Percentiles rank a stretch among this genome's conserved stretches.
Evolutionary conservation across 2,329 filamentous ascomycete species (phyloP).

Genomic region (Diaporthe destruens): DNA sequence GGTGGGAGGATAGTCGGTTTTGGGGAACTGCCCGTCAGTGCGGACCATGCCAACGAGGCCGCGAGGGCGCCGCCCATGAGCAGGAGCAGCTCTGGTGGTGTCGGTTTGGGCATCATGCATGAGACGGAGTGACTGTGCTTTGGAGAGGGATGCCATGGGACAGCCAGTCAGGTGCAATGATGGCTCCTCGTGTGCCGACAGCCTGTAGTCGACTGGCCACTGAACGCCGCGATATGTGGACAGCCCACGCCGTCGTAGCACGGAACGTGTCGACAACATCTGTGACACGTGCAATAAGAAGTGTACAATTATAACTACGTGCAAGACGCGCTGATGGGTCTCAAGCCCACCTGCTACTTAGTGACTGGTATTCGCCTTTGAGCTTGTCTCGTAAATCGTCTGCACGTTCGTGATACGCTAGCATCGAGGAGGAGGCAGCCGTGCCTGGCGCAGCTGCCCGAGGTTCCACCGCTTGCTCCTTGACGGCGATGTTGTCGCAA

Average conservation of each 20-base stretch:
- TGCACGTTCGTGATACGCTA: conserved; percentile 11
- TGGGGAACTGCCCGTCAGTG: conserved; percentile 36
- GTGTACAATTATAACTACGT: conserved; percentile 29
- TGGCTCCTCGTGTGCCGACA: not conserved
- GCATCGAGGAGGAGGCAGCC: conserved; percentile 8
- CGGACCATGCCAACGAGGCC: conserved; percentile 23
- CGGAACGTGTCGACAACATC: too few relatives aligned
- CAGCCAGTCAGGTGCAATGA: not conserved
- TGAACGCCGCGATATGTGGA: too few relatives aligned
- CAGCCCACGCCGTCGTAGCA: not conserved
- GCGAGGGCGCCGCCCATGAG: conserved; percentile 9
- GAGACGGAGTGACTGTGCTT: conserved; percentile 6
- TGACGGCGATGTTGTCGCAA: not conserved
- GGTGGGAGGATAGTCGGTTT: conserved; percentile 47
- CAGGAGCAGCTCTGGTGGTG: conserved; percentile 7
- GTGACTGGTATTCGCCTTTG: not conserved
- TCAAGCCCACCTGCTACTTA: not conserved
- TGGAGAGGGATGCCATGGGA: not conserved
- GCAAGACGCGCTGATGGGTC: not conserved
- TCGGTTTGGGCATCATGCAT: conserved; percentile 39
- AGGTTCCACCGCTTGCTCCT: not conserved
- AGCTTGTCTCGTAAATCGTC: conserved; percentile 29
- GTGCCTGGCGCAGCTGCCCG: not conserved
- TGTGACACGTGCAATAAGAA: not conserved
- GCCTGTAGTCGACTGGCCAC: not conserved